Percentiles rank a stretch among this genome's conserved stretches.
Conservation (phyloP, 495 filamentous ascomycete genomes). For the Clavariopsis aquatica region DNA sequence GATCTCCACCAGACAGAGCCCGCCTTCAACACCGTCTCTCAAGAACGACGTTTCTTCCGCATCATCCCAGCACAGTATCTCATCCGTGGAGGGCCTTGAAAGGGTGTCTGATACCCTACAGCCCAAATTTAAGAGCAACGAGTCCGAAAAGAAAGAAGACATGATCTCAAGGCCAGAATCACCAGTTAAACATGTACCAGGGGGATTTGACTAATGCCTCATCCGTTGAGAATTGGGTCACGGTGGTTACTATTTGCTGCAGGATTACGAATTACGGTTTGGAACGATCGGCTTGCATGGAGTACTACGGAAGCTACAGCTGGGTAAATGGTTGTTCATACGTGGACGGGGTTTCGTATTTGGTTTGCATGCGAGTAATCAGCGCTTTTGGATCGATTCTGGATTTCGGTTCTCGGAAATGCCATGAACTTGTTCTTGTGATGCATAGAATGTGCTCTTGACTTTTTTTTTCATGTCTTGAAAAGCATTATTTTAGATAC, state of each 20-base stretch:
- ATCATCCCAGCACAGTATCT: constrained; percentile 30
- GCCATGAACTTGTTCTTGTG: neutral
- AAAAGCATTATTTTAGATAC: neutral
- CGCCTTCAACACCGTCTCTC: constrained; percentile 32
- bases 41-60: constrained; percentile 30
- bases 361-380: neutral
- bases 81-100: constrained; percentile 30
- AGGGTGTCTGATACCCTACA: constrained; percentile 27
- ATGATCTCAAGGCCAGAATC: constrained; percentile 31
- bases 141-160: constrained; percentile 7
- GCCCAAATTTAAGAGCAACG: constrained; percentile 12
- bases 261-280: neutral
- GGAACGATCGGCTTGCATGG: constrained; percentile 2
- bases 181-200: constrained; percentile 28
- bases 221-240: neutral
- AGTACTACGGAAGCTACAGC: constrained; percentile 11
- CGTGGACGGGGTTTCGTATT: neutral
- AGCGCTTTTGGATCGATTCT: neutral
- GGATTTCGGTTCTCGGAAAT: neutral
- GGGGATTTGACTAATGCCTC: constrained; percentile 26
- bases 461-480: neutral
- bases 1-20: constrained; percentile 9
- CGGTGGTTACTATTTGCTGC: neutral
- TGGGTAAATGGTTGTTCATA: neutral
- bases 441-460: neutral